Conservation (phyloP, 352 stramenopile species). For the Pythium phragmiticola region DNA sequence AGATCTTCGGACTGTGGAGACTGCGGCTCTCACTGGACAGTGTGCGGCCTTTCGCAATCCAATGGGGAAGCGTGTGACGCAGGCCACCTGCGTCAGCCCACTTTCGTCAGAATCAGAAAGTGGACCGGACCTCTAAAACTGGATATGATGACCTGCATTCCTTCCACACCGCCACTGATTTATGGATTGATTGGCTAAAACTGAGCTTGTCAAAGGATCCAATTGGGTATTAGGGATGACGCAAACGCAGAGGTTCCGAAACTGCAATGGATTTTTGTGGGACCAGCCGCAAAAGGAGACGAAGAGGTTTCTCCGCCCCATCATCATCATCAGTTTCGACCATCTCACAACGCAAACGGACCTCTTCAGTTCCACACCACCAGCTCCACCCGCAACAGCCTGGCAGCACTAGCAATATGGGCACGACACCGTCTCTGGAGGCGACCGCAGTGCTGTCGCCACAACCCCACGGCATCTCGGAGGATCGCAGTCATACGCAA, state of each 20-base stretch:
- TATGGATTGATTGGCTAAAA: slow-evolving; percentile 7
- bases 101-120: slow-evolving; percentile 4
- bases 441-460: neutral
- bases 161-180: neutral
- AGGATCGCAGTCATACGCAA: neutral
- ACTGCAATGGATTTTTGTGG: neutral
- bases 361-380: neutral
- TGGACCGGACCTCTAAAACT: neutral
- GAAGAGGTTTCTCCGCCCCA: neutral
- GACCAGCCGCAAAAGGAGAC: neutral
- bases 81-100: neutral
- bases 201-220: neutral
- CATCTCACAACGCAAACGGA: neutral
- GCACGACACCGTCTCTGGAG: slow-evolving; percentile 9
- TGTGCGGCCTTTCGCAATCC: slow-evolving; percentile 12
- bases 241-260: too few relatives aligned
- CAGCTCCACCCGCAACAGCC: neutral
- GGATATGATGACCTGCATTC: neutral
- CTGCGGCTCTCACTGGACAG: too few relatives aligned
- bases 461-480: neutral
- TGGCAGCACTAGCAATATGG: neutral
- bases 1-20: too few relatives aligned
- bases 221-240: neutral
- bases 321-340: neutral
- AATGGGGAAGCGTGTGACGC: slow-evolving; percentile 3